These are phyloP conservation scores for Carex parvula DNA, from an alignment of 176 grass and related monocot species.

Conservation along the genomic window DNA sequence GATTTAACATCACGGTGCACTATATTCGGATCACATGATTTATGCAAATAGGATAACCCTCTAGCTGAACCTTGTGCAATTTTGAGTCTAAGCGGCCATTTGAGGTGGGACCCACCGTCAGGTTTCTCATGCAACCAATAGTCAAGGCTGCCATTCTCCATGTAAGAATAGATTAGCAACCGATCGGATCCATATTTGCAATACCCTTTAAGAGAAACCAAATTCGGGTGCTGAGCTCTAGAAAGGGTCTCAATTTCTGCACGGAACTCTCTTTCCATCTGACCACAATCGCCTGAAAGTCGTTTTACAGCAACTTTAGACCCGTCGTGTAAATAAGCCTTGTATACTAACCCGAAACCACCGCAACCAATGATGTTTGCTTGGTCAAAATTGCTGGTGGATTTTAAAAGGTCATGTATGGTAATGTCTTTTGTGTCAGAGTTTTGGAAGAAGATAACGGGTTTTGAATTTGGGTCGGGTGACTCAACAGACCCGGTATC, in stretches of 20 bases:
- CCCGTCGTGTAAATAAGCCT: constrained; percentile 86
- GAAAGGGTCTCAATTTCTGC: constrained; percentile 90
- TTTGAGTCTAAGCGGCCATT: constrained; percentile 72
- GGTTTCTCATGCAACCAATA: constrained; percentile 87
- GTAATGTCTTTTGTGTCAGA: constrained; percentile 65
- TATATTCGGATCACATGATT: constrained; percentile 83
- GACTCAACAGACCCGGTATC: constrained; percentile 37
- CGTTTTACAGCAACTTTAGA: constrained; percentile 88
- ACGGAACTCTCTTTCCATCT: constrained; percentile 97
- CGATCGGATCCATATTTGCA: constrained; percentile 79
- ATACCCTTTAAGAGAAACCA: constrained; percentile 81
- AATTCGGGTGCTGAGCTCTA: constrained; percentile 79
- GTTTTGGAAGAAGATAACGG: constrained; percentile 77
- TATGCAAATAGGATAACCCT: constrained; percentile 87
- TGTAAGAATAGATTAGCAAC: constrained; percentile 85
- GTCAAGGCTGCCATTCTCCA: constrained; percentile 93
- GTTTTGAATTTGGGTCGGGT: constrained; percentile 58
- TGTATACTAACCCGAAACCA: constrained; percentile 93
- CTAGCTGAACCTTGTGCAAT: constrained; percentile 87
- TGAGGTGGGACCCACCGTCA: constrained; percentile 63
- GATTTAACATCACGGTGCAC: constrained; percentile 94
- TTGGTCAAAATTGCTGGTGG: constrained; percentile 96
- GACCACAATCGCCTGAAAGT: constrained; percentile 85
- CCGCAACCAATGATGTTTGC: constrained; percentile 93
- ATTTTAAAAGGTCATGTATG: constrained; percentile 74